Base-by-base conservation (phyloP, 2,329 filamentous ascomycete genomes). In the Aspergillus tanneri region DNA sequence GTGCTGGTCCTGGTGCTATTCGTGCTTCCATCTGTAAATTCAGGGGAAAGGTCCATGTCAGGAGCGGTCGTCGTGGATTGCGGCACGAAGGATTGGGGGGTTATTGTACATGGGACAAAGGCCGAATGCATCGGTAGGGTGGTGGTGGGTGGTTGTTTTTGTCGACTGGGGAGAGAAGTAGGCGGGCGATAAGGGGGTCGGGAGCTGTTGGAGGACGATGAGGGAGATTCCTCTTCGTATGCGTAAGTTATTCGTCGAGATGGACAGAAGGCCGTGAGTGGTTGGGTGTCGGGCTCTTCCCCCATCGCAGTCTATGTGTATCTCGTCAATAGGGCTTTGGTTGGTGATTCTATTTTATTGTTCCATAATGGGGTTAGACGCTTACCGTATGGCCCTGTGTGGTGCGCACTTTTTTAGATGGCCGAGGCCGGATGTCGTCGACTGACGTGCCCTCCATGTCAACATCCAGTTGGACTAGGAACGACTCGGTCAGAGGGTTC, bases 401-500 rank as follows among this genome's bases (percentile, higher is more conserved):
- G 19, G 45, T 34, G 14, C 40, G 39, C 24, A 32, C 50, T 38
- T 9, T 50, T 45, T 39, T 57, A 43, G 41, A 39, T 28, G 39
- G 46, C 19, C 30, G 30, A 10, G 27, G 41, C 21, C 54, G 52
- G 37, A 57, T 45, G 36, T 56, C 51, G 23, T 63, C 63, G 18
- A 74, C 59, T 4, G 67, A 63, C 32, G 64, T 72, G 7, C 69
- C 84, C 66, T 95, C 88, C 3, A 97, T 78, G 62, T 99, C 93
- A 12, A 96, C 86, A 57, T 97, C 90, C 4, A 97, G 76, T 67
- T 97, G 93, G 3, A 93, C 88, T 27, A 97, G 74, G 72, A 97
- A 97, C 0, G 92, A 96, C 64, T 96, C 91, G 0, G 92, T 95
- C 41, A 99, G 76, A 0, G 91, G 91, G 57, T 95, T 96, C 60